Base-by-base conservation (phyloP, 345 rosid species). In the Citrus cavaleriei region DNA sequence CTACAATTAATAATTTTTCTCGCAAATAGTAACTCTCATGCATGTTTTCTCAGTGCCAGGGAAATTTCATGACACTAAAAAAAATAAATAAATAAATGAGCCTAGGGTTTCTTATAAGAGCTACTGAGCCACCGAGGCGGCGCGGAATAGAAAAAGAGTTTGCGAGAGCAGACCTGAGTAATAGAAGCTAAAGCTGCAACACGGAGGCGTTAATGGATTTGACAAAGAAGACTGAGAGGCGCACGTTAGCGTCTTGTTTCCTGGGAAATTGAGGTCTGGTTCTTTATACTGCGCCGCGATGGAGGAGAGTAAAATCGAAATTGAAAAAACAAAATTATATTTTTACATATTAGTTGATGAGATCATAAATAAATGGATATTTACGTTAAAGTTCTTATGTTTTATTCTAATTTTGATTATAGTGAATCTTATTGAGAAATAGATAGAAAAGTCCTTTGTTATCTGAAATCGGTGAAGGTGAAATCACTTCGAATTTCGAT, bases 21-120 rank as follows among this genome's bases (percentile, higher is more conserved):
- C 73, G 14, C 74, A 84, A 81, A 28, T 40, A 69, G 62, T 25
- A 24, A 65, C 60, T 78, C 55, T 13, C 73, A 0, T 61, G 71
- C 69, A 66, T 58, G 40, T 55, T 73, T 68, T 37, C 37, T 66
- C 82, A 85, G 80, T 78, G 79, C 70, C 71, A 64, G 49, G 3
- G 38, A 12, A 77, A 76, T 42, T 62, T 68, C 10, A 74, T 34
- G 28, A 30, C 10, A 22, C 63, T 35, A 35, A 40, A 70, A 71
- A 71, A 6, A 3, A 40, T 40, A 40, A 38, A 40, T 40, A 54
- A 18, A 34, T 69, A n/a, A 7, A 21, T 34, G 21, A 75, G 58
- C 38, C 81, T 77, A 79, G 81, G 80, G 81, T 84, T 80, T 77
- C 58, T 54, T 5, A 60, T 49, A 13, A 68, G 62, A 79, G 76